Conservation (phyloP, 257 asterid species). For the Mentha longifolia region DNA sequence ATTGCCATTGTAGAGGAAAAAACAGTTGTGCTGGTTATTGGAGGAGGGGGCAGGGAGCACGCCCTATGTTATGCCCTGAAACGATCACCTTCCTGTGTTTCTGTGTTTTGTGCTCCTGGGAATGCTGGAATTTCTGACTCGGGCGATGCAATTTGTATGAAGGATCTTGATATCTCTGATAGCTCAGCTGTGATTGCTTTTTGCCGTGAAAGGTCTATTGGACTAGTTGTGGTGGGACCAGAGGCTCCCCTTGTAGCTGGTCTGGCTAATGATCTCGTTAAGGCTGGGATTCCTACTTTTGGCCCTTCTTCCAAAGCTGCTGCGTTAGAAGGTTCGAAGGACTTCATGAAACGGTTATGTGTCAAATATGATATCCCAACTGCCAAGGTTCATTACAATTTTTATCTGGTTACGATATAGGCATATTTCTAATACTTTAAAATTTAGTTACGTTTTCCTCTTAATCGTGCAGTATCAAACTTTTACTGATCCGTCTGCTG, state of each 20-base stretch:
- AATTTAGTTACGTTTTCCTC: background rate
- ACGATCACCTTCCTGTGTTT: slow-evolving; percentile 82
- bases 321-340: slow-evolving; percentile 91
- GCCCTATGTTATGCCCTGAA: slow-evolving; percentile 81
- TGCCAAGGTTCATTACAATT: slow-evolving; percentile 63
- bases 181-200: slow-evolving; percentile 76
- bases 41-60: slow-evolving; percentile 98
- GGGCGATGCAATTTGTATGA: slow-evolving; percentile 85
- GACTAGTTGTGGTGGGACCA: slow-evolving; percentile 86
- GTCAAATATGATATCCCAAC: slow-evolving; percentile 93
- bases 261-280: slow-evolving; percentile 81
- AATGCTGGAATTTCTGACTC: slow-evolving; percentile 85
- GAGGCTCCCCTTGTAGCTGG: slow-evolving; percentile 98
- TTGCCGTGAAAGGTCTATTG: slow-evolving; percentile 82
- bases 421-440: background rate
- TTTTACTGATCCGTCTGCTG: slow-evolving; percentile 65
- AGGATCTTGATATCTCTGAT: slow-evolving; percentile 66
- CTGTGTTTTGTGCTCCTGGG: slow-evolving; percentile 96
- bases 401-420: background rate
- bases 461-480: slow-evolving; percentile 71
- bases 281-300: slow-evolving; percentile 86
- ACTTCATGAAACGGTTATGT: slow-evolving; percentile 76
- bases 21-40: slow-evolving; percentile 85
- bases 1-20: slow-evolving; percentile 58
- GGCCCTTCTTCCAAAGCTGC: slow-evolving; percentile 99